Conservation (phyloP, 805 yeast species). For the Candida morakotiae region DNA sequence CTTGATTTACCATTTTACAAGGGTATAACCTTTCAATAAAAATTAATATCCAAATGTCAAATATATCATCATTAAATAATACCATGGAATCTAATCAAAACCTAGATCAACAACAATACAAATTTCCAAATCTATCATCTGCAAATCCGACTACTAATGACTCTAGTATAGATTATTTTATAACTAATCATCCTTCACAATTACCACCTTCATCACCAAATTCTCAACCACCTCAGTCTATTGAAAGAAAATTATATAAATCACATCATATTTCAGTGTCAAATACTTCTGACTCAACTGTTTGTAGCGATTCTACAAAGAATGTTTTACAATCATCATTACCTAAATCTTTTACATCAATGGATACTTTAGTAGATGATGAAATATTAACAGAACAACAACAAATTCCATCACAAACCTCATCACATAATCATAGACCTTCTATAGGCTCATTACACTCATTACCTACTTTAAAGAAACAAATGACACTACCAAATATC, state of each 20-base stretch:
- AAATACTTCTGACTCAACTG: slow-evolving; percentile 20
- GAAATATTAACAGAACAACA: too few species aligned
- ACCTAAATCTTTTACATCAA: slow-evolving; percentile 12
- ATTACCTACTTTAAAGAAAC: not conserved
- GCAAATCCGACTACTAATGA: not conserved
- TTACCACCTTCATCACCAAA: not conserved
- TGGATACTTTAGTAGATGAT: slow-evolving; percentile 29
- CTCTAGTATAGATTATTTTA: not conserved
- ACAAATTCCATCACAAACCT: too few species aligned
- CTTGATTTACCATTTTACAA: too few species aligned
- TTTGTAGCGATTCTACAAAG: slow-evolving; percentile 10
- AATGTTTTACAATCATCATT: slow-evolving; percentile 1
- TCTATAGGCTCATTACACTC: slow-evolving; percentile 1
- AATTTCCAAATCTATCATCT: not conserved
- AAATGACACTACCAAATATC: not conserved
- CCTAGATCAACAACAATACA: not conserved
- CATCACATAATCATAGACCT: too few species aligned
- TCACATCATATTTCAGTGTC: slow-evolving; percentile 11
- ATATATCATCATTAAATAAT: too few species aligned
- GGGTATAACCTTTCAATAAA: too few species aligned
- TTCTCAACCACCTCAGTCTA: not conserved
- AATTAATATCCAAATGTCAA: too few species aligned
- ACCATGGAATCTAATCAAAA: too few species aligned
- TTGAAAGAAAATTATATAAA: not conserved
- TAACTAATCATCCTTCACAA: not conserved